Evolutionary conservation across 140 eudicot genomes (phyloP), one percentile per base, ranked within the genome.

Genomic region (Bidens hawaiensis): DNA sequence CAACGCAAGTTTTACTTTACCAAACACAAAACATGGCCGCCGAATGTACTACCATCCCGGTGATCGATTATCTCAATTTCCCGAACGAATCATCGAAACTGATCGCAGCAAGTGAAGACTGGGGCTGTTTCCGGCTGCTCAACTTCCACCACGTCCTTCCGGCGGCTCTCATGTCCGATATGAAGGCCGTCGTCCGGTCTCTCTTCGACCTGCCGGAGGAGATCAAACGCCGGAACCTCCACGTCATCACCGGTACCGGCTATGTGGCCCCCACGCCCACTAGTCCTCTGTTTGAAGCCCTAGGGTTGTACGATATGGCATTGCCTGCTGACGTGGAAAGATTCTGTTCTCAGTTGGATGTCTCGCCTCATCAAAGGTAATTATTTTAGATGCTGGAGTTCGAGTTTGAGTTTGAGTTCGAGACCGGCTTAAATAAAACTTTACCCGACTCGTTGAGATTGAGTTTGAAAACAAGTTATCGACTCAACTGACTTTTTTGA

Each of bases 351-450:
- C 76, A 69, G 21, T 65, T 79, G 22, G 57, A 73, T 65, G 83
- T 77, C 14, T 72, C 85, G 13, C 60, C 68, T 3, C 65, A 42
- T 56, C 90, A 83, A 79, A 79, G 90, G 90, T 83, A 0, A 16
- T 26, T 62, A 19, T 31, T n/a, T n/a, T n/a, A n/a, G n/a, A n/a
- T n/a, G n/a, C n/a, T n/a, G n/a, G n/a, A n/a, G n/a, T n/a, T n/a
- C n/a, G n/a, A n/a, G n/a, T n/a, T n/a, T n/a, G n/a, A n/a, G n/a
- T n/a, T n/a, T n/a, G n/a, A n/a, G n/a, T n/a, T n/a, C n/a, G n/a
- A n/a, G n/a, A n/a, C n/a, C n/a, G n/a, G n/a, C n/a, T n/a, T n/a
- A n/a, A n/a, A n/a, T n/a, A n/a, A n/a, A n/a, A n/a, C n/a, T n/a
- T n/a, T n/a, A n/a, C n/a, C n/a, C n/a, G n/a, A n/a, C n/a, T n/a